A percentile compares a stretch with the other conserved stretches of the same genome.
Conservation (phyloP, 306 rosid species). For the Begonia fuchsioides region DNA sequence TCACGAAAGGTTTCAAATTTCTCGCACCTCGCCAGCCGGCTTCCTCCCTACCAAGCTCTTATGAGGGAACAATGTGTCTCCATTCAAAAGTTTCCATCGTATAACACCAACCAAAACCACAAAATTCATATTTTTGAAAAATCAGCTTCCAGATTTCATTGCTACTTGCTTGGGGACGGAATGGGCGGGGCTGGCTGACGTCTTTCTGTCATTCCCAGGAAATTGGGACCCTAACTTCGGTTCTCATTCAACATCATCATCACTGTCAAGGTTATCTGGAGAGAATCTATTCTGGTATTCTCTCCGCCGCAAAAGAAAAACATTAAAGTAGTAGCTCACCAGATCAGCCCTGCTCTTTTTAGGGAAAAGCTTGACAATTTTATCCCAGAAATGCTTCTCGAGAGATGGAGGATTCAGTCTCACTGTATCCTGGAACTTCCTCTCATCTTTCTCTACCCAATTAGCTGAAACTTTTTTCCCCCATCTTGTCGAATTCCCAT, state of each 20-base stretch:
- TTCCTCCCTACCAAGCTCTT: slow-evolving; percentile 6
- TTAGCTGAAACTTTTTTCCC: slow-evolving; percentile 44
- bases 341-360: slow-evolving; percentile 48
- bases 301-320: slow-evolving; percentile 58
- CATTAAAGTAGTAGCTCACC: slow-evolving; percentile 81
- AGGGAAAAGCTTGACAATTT: slow-evolving; percentile 30
- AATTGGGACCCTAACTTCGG: slow-evolving; percentile 15
- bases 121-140: too few relatives aligned
- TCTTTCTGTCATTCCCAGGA: slow-evolving; percentile 13
- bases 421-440: slow-evolving; percentile 32
- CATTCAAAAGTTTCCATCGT: too few relatives aligned
- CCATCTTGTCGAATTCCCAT: slow-evolving; percentile 45
- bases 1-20: slow-evolving; percentile 3
- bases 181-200: not conserved
- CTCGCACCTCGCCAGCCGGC: slow-evolving; percentile 7
- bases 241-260: slow-evolving; percentile 49
- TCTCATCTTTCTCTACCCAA: slow-evolving; percentile 55
- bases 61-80: not conserved
- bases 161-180: not conserved
- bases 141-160: too few relatives aligned
- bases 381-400: slow-evolving; percentile 35
- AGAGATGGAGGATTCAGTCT: slow-evolving; percentile 24
- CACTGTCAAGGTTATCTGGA: slow-evolving; percentile 47
- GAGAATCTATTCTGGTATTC: slow-evolving; percentile 62
- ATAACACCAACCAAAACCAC: too few relatives aligned